These are phyloP conservation scores for Colletotrichum sidae DNA, from an alignment of 2,329 filamentous ascomycete genomes.

Conservation along the genomic window DNA sequence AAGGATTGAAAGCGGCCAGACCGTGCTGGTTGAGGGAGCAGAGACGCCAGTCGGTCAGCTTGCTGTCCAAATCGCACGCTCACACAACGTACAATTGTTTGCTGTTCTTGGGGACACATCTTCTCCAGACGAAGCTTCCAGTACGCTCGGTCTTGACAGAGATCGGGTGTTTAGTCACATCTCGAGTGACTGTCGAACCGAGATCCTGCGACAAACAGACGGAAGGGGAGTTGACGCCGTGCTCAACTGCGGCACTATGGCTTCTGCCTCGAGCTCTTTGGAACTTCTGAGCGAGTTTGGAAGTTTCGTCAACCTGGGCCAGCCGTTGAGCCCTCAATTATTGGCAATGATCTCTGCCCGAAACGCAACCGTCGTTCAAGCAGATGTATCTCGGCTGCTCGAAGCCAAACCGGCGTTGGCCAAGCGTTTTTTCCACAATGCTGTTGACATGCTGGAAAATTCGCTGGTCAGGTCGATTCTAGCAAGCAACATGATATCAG, in stretches of 20 bases:
- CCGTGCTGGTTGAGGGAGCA: constrained; percentile 49
- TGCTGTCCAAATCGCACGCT: constrained; percentile 45
- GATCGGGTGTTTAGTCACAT: constrained; percentile 45
- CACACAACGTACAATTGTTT: constrained; percentile 45
- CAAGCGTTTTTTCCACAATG: neutral
- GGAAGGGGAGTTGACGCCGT: constrained; percentile 44
- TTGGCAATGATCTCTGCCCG: constrained; percentile 29
- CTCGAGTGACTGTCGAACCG: constrained; percentile 39
- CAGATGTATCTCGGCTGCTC: neutral
- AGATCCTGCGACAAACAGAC: constrained; percentile 42
- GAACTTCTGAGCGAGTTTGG: constrained; percentile 46
- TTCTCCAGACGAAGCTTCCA: constrained; percentile 50
- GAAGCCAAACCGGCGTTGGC: neutral
- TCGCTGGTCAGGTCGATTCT: neutral
- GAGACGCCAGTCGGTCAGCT: constrained; percentile 51
- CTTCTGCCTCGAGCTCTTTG: constrained; percentile 38
- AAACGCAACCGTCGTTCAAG: neutral
- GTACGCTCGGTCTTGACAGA: constrained; percentile 51
- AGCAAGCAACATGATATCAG: constrained; percentile 15
- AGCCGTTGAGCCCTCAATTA: constrained; percentile 34
- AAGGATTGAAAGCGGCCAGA: constrained; percentile 44
- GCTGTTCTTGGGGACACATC: constrained; percentile 39
- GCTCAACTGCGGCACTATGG: constrained; percentile 43
- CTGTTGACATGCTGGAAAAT: neutral
- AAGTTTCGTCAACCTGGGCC: constrained; percentile 47